Percentiles rank a stretch among this genome's conserved stretches.
Evolutionary conservation across 192 early-diverging fungal genomes (phyloP).

Genomic region (Dissophora globulifera): DNA sequence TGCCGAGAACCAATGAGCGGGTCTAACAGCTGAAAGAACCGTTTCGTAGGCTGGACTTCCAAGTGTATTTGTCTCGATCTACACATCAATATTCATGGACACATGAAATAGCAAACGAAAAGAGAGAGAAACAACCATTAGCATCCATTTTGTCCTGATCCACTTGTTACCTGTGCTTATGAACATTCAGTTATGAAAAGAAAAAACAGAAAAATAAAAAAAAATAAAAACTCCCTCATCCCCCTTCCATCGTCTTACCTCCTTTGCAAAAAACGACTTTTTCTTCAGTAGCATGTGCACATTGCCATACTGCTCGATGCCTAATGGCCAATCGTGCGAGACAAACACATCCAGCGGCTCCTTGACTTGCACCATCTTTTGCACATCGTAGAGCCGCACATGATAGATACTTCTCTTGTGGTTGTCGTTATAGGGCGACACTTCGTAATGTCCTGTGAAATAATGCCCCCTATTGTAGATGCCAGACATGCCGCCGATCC

Average conservation of each 20-base stretch:
- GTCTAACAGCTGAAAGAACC: constrained; percentile 79
- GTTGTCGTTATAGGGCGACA: constrained; percentile 74
- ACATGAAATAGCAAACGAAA: too few species aligned
- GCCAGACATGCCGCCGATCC: constrained; percentile 94
- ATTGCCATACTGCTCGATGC: constrained; percentile 86
- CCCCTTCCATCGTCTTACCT: constrained; percentile 61
- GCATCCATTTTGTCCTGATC: too few species aligned
- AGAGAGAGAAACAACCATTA: neutral
- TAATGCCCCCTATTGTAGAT: constrained; percentile 82
- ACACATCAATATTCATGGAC: too few species aligned
- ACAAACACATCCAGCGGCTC: constrained; percentile 88
- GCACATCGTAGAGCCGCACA: constrained; percentile 84
- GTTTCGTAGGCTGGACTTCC: constrained; percentile 80
- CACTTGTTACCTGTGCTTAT: too few species aligned
- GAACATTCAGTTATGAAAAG: too few species aligned
- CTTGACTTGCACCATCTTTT: constrained; percentile 77
- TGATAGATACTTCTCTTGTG: constrained; percentile 86
- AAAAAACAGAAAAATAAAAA: neutral
- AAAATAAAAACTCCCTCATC: neutral
- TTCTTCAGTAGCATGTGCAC: constrained; percentile 61
- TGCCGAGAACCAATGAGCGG: constrained; percentile 93
- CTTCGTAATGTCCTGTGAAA: constrained; percentile 62
- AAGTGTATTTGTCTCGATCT: constrained; percentile 76
- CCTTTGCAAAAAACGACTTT: constrained; percentile 81
- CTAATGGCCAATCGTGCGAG: constrained; percentile 97